Evolutionary conservation across 371 early-diverging fungal species (phyloP), one percentile per base, ranked within the genome.

Genomic region (Dinochytrium kinnereticum): DNA sequence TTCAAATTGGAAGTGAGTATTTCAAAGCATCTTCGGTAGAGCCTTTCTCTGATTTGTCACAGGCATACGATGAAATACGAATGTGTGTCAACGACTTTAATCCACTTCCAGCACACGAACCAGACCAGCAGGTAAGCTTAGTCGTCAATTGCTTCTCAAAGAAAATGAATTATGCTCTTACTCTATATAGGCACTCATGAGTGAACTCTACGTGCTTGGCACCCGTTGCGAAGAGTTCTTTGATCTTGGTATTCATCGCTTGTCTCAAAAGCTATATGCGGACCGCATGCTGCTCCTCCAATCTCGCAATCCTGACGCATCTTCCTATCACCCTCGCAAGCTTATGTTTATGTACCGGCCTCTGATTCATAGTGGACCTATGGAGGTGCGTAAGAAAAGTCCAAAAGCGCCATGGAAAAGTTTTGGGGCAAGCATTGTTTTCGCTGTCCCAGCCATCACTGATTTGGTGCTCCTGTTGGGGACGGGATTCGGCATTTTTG

Each of bases 261-360:
- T 68, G 5, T 49, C 51, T 30, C 30, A 31, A 10, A 33, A 44
- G 33, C 50, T 68, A 5, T 51, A 30, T 49, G 30, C 2, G 3
- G 68, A 51, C 19, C 68, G 68, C 51, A 10, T 51, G 21, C 7
- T 24, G 7, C 36, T 38, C n/a, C 34, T 68, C 33, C 24, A 49
- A 5, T 21, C 3, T 19, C 7, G n/a, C 19, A 31, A 13, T n/a
- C 70, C 70, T 5, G 55, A 57, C 7, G 15, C 33, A 13, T 55
- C 57, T 3, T 21, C 10, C 5, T 70, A 70, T 33, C 57, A 70
- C 39, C 57, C 59, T 2, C 70, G 70, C 38, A 70, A 70, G 51
- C 50, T 70, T 59, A 70, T 70, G 70, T 70, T 70, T 44, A 59
- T 37, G 31, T 70, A 70, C 39, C 70, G 34, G 13, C 70, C 70